phyloP scores from a whole-genome alignment of 306 rosid genomes.

The Calophaca sinica region DNA sequence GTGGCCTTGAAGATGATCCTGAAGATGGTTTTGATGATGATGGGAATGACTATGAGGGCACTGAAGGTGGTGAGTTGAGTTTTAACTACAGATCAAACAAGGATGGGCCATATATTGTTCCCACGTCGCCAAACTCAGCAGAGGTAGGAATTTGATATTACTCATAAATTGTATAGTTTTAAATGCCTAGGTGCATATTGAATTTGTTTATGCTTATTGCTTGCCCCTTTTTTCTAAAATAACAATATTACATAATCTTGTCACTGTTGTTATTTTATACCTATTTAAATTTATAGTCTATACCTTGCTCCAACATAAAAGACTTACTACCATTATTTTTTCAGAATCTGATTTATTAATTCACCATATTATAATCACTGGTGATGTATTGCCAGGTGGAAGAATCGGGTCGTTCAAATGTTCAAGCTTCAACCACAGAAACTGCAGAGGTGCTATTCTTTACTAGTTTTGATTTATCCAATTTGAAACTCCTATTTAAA shows the following conservation, averaged over 20 bases:
- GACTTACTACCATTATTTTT: neutral
- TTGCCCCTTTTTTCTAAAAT: neutral
- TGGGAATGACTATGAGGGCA: slow-evolving; percentile 50
- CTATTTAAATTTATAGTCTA: slow-evolving; percentile 24
- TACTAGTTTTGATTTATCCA: slow-evolving; percentile 37
- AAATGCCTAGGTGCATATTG: slow-evolving; percentile 32
- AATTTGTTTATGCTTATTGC: slow-evolving; percentile 23
- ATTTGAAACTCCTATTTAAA: slow-evolving; percentile 35
- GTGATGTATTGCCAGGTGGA: slow-evolving; percentile 59
- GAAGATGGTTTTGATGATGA: slow-evolving; percentile 53
- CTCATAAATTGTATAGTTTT: slow-evolving; percentile 27
- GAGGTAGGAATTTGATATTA: slow-evolving; percentile 63
- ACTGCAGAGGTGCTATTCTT: slow-evolving; percentile 60
- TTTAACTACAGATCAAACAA: slow-evolving; percentile 68
- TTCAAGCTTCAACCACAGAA: slow-evolving; percentile 57
- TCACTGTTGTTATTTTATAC: slow-evolving; percentile 4
- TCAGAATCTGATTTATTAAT: slow-evolving; percentile 20
- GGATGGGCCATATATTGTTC: slow-evolving; percentile 59
- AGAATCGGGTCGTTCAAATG: slow-evolving; percentile 57
- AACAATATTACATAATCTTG: slow-evolving; percentile 20
- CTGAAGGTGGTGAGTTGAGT: slow-evolving; percentile 73
- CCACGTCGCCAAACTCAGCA: slow-evolving; percentile 65
- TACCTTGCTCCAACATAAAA: slow-evolving; percentile 24
- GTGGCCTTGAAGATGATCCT: slow-evolving; percentile 72
- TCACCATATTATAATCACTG: slow-evolving; percentile 31